Evolutionary conservation across 306 rosid species (phyloP).

Genomic region (Alnus rubra): DNA sequence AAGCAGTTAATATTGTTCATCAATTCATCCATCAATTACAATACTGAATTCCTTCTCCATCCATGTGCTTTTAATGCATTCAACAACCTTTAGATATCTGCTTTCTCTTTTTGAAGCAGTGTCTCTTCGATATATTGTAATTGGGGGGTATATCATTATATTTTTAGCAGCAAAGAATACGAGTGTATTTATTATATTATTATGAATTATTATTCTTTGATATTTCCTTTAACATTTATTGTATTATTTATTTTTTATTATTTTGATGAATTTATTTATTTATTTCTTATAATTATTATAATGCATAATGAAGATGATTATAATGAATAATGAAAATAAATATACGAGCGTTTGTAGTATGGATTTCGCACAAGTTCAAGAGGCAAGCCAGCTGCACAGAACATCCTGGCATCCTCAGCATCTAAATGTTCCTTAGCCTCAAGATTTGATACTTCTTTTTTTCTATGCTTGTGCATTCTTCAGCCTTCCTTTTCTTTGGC

Average conservation of each 20-base stretch:
- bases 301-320: no score
- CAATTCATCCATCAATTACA: not conserved
- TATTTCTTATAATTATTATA: no score
- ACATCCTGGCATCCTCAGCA: not conserved
- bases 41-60: not conserved
- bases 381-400: not conserved
- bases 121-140: not conserved
- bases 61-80: not conserved
- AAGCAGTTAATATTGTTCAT: not conserved
- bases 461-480: not conserved
- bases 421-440: slow-evolving; percentile 1
- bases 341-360: no score
- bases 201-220: no score
- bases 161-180: not conserved
- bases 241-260: no score
- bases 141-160: not conserved
- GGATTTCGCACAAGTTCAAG: not conserved
- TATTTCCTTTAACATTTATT: no score
- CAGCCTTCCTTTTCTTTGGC: not conserved
- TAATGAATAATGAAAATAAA: no score
- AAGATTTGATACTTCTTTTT: not conserved
- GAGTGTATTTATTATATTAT: not conserved
- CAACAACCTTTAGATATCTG: not conserved
- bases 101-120: not conserved
- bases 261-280: no score